phyloP scores from a whole-genome alignment of 352 stramenopile species.

The Globisporangium sylvaticum region DNA sequence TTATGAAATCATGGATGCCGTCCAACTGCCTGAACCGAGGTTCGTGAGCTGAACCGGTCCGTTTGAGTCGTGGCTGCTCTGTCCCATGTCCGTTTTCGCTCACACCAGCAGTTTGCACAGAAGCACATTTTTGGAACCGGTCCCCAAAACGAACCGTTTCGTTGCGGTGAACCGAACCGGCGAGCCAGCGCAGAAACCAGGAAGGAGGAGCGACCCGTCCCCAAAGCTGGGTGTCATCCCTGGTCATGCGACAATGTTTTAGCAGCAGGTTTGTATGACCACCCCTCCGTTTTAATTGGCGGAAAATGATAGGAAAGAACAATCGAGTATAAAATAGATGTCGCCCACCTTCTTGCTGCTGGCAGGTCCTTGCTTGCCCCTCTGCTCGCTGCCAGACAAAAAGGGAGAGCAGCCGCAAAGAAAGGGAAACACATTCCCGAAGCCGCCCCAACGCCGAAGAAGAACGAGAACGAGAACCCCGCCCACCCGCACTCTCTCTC shows the following conservation, averaged over 20 bases:
- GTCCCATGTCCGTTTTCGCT: not conserved
- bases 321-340: not conserved
- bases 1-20: not conserved
- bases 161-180: not conserved
- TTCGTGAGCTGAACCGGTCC: not conserved
- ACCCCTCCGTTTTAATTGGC: not conserved
- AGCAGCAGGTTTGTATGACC: not conserved
- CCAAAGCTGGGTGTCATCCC: not conserved
- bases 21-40: not conserved
- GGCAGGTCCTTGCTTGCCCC: not conserved
- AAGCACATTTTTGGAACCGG: constrained; percentile 1
- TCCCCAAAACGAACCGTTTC: not conserved
- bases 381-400: not conserved
- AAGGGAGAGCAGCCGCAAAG: not conserved
- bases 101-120: not conserved
- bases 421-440: not conserved
- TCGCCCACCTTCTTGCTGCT: not conserved
- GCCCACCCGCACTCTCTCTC: not conserved
- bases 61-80: not conserved
- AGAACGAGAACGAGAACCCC: not conserved
- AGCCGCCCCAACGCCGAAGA: not conserved
- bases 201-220: not conserved
- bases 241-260: not conserved
- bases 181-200: not conserved
- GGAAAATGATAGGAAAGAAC: not conserved